Conservation (phyloP, 2,329 filamentous ascomycete genomes). For the Fusarium pseudocircinatum region DNA sequence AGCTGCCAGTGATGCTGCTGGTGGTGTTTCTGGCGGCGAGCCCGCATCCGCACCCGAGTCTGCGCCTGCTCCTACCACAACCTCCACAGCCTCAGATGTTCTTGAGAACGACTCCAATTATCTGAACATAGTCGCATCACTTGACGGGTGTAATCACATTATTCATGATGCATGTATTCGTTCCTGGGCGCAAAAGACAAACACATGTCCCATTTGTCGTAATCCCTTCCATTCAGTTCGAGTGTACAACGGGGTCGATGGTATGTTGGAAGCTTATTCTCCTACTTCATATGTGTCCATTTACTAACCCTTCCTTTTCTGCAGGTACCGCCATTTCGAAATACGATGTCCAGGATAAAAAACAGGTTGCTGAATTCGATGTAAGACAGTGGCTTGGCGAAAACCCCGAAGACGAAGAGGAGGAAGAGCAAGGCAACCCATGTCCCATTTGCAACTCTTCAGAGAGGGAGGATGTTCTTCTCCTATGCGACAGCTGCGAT, state of each 20-base stretch:
- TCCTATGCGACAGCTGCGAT: slow-evolving; percentile 93
- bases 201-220: slow-evolving; percentile 97
- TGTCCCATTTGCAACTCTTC: slow-evolving; percentile 86
- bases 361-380: slow-evolving; percentile 90
- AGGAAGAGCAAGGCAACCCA: slow-evolving; percentile 75
- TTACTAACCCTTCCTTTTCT: slow-evolving; percentile 29
- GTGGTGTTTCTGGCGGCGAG: slow-evolving; percentile 34
- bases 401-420: slow-evolving; percentile 71
- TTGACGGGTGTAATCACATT: slow-evolving; percentile 86
- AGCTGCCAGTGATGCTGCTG: slow-evolving; percentile 33
- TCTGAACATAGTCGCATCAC: slow-evolving; percentile 63
- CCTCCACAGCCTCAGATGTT: slow-evolving; percentile 38
- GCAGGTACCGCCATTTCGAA: slow-evolving; percentile 65
- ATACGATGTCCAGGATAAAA: slow-evolving; percentile 79
- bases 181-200: slow-evolving; percentile 95
- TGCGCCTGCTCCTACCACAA: slow-evolving; percentile 30
- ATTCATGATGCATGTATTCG: slow-evolving; percentile 92
- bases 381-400: slow-evolving; percentile 78
- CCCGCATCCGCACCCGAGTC: slow-evolving; percentile 28
- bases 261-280: slow-evolving; percentile 61
- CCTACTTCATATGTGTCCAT: slow-evolving; percentile 27
- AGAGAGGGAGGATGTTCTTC: slow-evolving; percentile 84
- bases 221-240: slow-evolving; percentile 90
- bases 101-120: slow-evolving; percentile 46
- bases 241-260: slow-evolving; percentile 81